These are phyloP conservation scores for Plasmodium blacklocki DNA, from an alignment of 169 alveolate genomes.

Conservation along the genomic window DNA sequence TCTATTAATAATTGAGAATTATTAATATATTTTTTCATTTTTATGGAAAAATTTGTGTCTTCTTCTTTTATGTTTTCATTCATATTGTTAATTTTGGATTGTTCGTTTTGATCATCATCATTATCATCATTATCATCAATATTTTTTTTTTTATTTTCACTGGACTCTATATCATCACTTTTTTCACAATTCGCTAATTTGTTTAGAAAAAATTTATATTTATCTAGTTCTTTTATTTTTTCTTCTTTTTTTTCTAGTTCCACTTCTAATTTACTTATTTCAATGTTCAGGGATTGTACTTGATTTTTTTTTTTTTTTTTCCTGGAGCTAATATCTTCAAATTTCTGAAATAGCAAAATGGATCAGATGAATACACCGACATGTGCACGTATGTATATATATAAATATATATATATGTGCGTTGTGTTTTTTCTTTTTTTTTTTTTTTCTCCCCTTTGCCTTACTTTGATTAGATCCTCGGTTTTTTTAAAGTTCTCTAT, in stretches of 20 bases:
- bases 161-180: slow-evolving; percentile 4
- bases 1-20: slow-evolving; percentile 57
- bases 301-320: slow-evolving; percentile 60
- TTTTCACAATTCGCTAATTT: slow-evolving; percentile 56
- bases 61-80: neutral
- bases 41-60: slow-evolving; percentile 7
- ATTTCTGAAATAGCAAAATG: slow-evolving; percentile 23
- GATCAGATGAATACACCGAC: neutral
- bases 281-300: slow-evolving; percentile 57
- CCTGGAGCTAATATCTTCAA: slow-evolving; percentile 43
- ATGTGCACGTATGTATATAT: neutral
- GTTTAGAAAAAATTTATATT: slow-evolving; percentile 44
- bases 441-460: neutral
- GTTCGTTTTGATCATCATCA: neutral
- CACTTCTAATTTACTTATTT: slow-evolving; percentile 68
- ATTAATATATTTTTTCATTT: slow-evolving; percentile 50
- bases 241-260: slow-evolving; percentile 67
- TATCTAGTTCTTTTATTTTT: slow-evolving; percentile 69
- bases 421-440: no score
- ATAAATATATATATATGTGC: neutral
- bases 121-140: slow-evolving; percentile 24
- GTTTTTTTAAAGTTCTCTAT: slow-evolving; percentile 49
- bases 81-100: no score
- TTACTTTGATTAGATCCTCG: slow-evolving; percentile 58
- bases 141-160: slow-evolving; percentile 17